Conservation (phyloP, 495 filamentous ascomycete species). For the Chaetomium fimeti region DNA sequence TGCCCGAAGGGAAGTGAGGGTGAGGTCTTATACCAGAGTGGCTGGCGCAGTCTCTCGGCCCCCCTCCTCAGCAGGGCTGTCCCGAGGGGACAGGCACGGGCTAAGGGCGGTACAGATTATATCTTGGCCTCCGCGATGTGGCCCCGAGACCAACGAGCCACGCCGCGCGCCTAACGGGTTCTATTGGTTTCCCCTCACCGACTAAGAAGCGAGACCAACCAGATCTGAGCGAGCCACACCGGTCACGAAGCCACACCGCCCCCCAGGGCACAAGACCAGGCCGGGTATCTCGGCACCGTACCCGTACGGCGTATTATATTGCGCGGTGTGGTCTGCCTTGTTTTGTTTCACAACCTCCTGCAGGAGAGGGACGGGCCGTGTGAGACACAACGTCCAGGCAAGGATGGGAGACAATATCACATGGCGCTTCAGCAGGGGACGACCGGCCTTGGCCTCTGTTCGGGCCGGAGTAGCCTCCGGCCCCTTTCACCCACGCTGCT, state of each 20-base stretch:
- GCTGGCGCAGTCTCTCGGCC: not conserved
- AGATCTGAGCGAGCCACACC: slow-evolving; percentile 6
- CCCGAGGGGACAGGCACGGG: not conserved
- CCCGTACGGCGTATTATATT: slow-evolving; percentile 7
- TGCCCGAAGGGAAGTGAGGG: not conserved
- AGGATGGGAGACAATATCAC: not conserved
- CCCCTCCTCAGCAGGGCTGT: not conserved
- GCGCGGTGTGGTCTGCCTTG: slow-evolving; percentile 1
- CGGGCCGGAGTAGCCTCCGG: not conserved
- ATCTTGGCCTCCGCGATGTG: not conserved
- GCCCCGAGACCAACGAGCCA: slow-evolving; percentile 4
- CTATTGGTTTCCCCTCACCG: slow-evolving; percentile 12
- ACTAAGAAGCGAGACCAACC: slow-evolving; percentile 13
- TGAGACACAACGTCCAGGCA: slow-evolving; percentile 3
- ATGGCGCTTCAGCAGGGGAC: not conserved
- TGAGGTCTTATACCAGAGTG: not conserved
- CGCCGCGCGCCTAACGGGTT: not conserved
- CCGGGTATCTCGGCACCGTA: slow-evolving; percentile 14
- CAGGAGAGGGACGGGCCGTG: slow-evolving; percentile 16
- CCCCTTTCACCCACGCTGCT: not conserved
- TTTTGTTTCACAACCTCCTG: slow-evolving; percentile 13
- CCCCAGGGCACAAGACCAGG: not conserved
- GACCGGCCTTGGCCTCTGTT: not conserved
- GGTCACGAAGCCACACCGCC: slow-evolving; percentile 4
- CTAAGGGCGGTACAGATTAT: not conserved